Conservation (phyloP, 2,329 filamentous ascomycete species). For the Fusarium mangiferae region DNA sequence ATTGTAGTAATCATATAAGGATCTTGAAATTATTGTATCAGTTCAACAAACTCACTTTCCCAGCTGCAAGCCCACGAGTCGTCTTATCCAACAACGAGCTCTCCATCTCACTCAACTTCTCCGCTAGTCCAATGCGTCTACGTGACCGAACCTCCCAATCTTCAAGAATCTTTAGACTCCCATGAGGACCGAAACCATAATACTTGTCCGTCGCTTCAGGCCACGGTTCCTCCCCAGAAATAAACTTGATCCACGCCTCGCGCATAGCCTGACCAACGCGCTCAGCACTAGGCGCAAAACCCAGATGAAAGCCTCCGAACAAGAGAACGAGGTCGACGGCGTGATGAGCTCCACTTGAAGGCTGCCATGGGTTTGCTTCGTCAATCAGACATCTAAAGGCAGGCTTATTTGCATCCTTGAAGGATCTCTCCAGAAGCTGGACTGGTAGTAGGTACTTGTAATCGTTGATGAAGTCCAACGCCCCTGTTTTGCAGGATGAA, state of each 20-base stretch:
- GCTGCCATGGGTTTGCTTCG: conserved; percentile 59
- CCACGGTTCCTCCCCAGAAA: conserved; percentile 52
- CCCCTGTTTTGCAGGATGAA: conserved; percentile 53
- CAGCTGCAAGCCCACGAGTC: conserved; percentile 33
- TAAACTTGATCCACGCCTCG: conserved; percentile 53
- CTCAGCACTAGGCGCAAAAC: conserved; percentile 48
- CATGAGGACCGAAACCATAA: conserved; percentile 52
- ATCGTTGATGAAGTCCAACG: conserved; percentile 52
- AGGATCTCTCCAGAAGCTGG: background rate
- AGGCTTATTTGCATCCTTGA: conserved; percentile 41
- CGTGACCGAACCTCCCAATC: conserved; percentile 23
- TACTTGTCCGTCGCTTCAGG: rapidly evolving
- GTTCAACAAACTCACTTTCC: conserved; percentile 55
- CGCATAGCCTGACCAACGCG: conserved; percentile 51
- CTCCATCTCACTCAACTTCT: conserved; percentile 21
- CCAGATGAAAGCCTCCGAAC: conserved; percentile 54
- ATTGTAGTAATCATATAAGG: background rate
- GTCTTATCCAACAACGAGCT: conserved; percentile 46
- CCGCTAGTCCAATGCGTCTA: conserved; percentile 20
- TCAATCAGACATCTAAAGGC: conserved; percentile 56
- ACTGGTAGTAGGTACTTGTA: conserved; percentile 46
- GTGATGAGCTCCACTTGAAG: conserved; percentile 57
- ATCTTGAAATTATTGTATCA: rapidly evolving
- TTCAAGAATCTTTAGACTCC: conserved; percentile 48
- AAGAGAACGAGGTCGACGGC: conserved; percentile 58